phyloP scores from a whole-genome alignment of 169 alveolate genomes.

The Miamiensis avidus region DNA sequence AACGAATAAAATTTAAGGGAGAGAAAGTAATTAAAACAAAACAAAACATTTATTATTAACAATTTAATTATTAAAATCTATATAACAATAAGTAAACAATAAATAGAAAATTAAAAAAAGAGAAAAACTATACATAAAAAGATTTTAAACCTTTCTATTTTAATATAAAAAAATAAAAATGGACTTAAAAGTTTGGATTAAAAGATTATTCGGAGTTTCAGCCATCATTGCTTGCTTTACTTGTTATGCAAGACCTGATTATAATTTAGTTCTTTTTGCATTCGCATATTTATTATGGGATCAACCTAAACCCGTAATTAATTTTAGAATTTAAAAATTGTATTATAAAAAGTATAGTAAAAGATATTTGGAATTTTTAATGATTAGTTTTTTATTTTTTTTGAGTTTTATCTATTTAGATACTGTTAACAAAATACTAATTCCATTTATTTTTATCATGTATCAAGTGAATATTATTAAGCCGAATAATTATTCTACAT shows the following conservation, averaged over 20 bases:
- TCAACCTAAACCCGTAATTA: constrained; percentile 35
- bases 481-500: not conserved
- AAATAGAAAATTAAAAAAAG: too few species aligned
- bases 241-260: constrained; percentile 53
- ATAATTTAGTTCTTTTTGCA: constrained; percentile 48
- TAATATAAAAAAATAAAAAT: too few species aligned
- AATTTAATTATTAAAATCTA: too few species aligned
- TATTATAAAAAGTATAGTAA: not conserved
- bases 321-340: constrained; percentile 3
- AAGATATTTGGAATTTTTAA: not conserved
- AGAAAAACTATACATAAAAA: too few species aligned
- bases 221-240: constrained; percentile 49
- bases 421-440: not conserved
- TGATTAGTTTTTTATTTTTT: too few species aligned
- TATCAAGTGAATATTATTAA: not conserved
- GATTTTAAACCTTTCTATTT: too few species aligned
- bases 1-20: too few species aligned
- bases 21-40: too few species aligned
- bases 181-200: not conserved
- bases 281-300: constrained; percentile 51
- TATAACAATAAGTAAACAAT: too few species aligned
- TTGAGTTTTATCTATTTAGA: too few species aligned
- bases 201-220: constrained; percentile 36
- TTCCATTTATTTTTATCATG: not conserved
- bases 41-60: too few species aligned